phyloP scores from a whole-genome alignment of 2,329 filamentous ascomycete species.

The Fusarium cicatricum region DNA sequence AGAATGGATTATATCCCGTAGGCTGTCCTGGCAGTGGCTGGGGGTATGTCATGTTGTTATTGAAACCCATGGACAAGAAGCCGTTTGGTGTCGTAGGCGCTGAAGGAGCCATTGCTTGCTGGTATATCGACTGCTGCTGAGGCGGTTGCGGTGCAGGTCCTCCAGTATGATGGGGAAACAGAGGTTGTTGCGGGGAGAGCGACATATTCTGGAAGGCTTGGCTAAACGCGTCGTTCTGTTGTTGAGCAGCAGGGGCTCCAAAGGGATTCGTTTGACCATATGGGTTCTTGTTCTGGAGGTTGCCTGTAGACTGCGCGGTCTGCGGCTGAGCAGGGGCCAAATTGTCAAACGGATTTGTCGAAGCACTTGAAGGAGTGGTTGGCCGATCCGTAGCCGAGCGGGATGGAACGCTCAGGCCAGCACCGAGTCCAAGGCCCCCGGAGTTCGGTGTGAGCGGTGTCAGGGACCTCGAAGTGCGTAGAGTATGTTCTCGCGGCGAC shows the following conservation, averaged over 20 bases:
- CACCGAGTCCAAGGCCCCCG: constrained; percentile 41
- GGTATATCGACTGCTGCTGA: constrained; percentile 52
- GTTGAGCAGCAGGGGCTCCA: constrained; percentile 55
- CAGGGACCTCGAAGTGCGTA: constrained; percentile 60
- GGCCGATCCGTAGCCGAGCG: constrained; percentile 45
- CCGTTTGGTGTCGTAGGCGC: constrained; percentile 52
- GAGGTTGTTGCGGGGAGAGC: constrained; percentile 65
- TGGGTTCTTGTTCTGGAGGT: constrained; percentile 64
- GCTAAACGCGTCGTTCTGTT: constrained; percentile 56
- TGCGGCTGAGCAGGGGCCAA: constrained; percentile 63
- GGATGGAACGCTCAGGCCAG: constrained; percentile 46
- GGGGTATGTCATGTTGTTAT: constrained; percentile 55
- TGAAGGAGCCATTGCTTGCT: constrained; percentile 55
- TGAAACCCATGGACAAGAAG: constrained; percentile 52
- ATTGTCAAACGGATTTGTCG: constrained; percentile 75
- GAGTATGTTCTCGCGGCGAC: constrained; percentile 56
- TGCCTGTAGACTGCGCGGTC: constrained; percentile 71
- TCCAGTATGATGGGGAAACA: constrained; percentile 81
- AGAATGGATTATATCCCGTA: constrained; percentile 62
- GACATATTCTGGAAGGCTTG: constrained; percentile 81
- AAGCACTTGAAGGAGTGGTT: constrained; percentile 55
- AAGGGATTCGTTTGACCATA: constrained; percentile 74
- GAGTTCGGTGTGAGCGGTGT: constrained; percentile 59
- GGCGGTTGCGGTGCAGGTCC: constrained; percentile 57
- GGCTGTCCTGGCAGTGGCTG: constrained; percentile 50